A percentile compares a stretch with the other conserved stretches of the same genome.
Evolutionary conservation across 2,329 filamentous ascomycete species (phyloP).

Genomic region (Talaromyces sp.): DNA sequence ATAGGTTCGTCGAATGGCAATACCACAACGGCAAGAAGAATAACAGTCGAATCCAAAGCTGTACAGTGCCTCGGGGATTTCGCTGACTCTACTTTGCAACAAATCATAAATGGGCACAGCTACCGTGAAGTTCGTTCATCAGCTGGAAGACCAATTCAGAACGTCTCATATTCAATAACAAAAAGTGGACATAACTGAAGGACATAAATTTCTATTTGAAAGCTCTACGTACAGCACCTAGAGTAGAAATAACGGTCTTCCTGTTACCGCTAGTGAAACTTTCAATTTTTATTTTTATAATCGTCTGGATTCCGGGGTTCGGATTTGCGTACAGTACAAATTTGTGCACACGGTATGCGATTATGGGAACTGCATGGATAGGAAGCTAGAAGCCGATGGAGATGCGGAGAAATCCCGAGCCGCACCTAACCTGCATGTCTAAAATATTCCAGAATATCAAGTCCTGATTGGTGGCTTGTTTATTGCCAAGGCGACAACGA

Average conservation of each 20-base stretch:
- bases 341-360: background rate
- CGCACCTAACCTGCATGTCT: background rate
- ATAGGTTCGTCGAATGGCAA: background rate
- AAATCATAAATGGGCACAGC: background rate
- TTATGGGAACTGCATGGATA: background rate
- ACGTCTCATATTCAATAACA: no score
- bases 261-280: no score
- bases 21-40: background rate
- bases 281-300: no score
- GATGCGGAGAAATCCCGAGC: background rate
- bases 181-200: no score
- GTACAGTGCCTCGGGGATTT: conserved; percentile 1
- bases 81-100: background rate
- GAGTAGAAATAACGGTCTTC: no score
- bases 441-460: background rate
- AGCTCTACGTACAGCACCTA: no score
- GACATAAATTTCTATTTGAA: no score
- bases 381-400: background rate
- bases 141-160: no score
- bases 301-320: no score
- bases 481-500: background rate
- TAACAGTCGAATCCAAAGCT: background rate
- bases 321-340: background rate
- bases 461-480: background rate
- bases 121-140: background rate